A percentile compares a stretch with the other conserved stretches of the same genome.
Evolutionary conservation across 2,329 filamentous ascomycete species (phyloP).

Genomic region (Cercospora citrullina): DNA sequence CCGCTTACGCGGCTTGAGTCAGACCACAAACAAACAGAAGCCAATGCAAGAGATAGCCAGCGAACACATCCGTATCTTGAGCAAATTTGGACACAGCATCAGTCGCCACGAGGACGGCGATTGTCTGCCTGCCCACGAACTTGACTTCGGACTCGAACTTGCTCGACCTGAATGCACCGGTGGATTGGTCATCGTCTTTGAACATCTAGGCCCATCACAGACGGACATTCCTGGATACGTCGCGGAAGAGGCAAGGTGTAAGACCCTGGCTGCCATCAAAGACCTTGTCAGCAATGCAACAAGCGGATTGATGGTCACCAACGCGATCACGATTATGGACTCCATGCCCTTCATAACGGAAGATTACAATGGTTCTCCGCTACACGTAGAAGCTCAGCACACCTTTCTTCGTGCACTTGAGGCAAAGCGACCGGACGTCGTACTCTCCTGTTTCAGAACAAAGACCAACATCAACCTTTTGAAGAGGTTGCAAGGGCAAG

Average conservation of each 20-base stretch:
- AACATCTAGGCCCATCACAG: neutral
- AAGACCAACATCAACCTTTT: neutral
- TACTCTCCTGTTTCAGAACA: neutral
- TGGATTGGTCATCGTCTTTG: neutral
- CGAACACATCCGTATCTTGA: neutral
- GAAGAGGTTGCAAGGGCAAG: neutral
- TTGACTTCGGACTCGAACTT: neutral
- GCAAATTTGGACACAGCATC: neutral
- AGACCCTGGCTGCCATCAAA: neutral
- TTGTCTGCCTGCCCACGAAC: neutral
- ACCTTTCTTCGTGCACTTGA: neutral
- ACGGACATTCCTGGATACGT: too few relatives aligned
- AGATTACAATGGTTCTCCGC: neutral
- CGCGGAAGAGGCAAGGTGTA: neutral
- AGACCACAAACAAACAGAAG: too few relatives aligned
- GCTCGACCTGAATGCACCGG: neutral
- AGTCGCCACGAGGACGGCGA: accelerated
- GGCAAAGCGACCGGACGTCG: neutral
- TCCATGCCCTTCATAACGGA: neutral
- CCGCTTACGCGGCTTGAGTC: neutral
- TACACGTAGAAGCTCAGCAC: neutral
- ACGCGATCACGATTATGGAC: neutral
- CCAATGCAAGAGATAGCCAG: neutral
- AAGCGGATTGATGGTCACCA: neutral
- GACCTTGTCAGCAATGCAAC: neutral